Conservation (phyloP, 2,329 filamentous ascomycete species). For the Penicillium sp. region DNA sequence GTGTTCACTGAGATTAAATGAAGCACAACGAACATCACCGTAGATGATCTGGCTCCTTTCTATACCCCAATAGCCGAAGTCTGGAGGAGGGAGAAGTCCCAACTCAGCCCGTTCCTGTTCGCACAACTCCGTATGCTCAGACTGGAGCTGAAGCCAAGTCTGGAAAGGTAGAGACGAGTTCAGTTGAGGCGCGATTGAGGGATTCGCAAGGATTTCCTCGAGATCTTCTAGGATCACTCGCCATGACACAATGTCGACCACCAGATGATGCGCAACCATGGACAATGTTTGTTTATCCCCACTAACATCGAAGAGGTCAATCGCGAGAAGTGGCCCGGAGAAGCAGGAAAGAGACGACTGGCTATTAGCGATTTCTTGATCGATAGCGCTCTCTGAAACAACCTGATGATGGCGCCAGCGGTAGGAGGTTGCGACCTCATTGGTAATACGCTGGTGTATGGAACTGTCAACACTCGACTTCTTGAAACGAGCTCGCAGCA, state of each 20-base stretch:
- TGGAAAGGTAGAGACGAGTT: slow-evolving; percentile 42
- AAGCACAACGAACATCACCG: slow-evolving; percentile 40
- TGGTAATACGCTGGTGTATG: slow-evolving; percentile 37
- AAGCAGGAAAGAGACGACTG: slow-evolving; percentile 41
- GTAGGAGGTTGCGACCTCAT: slow-evolving; percentile 36
- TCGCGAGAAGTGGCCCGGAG: slow-evolving; percentile 45
- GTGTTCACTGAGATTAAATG: slow-evolving; percentile 35
- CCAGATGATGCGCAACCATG: slow-evolving; percentile 43
- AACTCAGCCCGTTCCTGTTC: slow-evolving; percentile 14
- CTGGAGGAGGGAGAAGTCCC: slow-evolving; percentile 33
- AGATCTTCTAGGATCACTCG: slow-evolving; percentile 44
- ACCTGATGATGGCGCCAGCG: slow-evolving; percentile 27
- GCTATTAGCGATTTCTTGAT: slow-evolving; percentile 24
- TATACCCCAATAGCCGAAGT: slow-evolving; percentile 43
- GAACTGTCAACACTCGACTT: slow-evolving; percentile 24
- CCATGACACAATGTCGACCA: slow-evolving; percentile 48
- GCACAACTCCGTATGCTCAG: slow-evolving; percentile 26
- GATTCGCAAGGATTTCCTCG: slow-evolving; percentile 41
- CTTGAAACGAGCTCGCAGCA: slow-evolving; percentile 42
- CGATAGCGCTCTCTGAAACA: slow-evolving; percentile 31
- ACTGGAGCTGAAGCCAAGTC: slow-evolving; percentile 42
- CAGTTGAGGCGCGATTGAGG: slow-evolving; percentile 25
- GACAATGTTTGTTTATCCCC: slow-evolving; percentile 38
- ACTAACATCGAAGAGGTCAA: slow-evolving; percentile 47
- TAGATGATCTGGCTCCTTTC: slow-evolving; percentile 35